These are phyloP conservation scores for Rhododendron vialii DNA, from an alignment of 148 eudicot species.

Conservation along the genomic window DNA sequence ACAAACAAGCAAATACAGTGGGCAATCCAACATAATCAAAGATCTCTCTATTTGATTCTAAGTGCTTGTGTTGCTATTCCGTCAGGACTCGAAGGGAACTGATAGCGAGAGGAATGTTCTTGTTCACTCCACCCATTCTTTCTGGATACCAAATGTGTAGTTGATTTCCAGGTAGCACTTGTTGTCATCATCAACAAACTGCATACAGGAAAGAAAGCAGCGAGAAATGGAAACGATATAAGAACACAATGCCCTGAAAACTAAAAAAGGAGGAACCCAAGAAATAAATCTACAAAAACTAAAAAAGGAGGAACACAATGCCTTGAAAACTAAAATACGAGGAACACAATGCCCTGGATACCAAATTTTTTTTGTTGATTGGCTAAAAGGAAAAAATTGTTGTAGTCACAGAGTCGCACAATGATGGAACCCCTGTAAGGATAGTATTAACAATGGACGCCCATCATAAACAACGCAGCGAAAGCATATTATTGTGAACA, in stretches of 20 bases:
- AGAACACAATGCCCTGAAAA: background rate
- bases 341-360: no score
- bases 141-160: constrained; percentile 60
- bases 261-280: background rate
- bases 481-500: background rate
- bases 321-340: no score
- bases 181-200: constrained; percentile 66
- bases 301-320: no score
- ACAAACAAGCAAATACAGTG: background rate
- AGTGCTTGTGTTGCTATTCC: background rate
- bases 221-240: background rate
- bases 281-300: background rate
- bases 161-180: constrained; percentile 70
- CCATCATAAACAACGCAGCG: background rate
- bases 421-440: background rate
- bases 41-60: background rate
- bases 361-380: background rate
- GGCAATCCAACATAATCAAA: background rate
- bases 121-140: constrained; percentile 41
- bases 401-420: no score
- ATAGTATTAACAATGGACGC: background rate
- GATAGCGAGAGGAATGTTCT: background rate
- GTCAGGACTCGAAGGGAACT: background rate
- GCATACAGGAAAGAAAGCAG: background rate
- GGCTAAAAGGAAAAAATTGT: background rate